Conservation (phyloP, 163 green algal species). For the Scenedesmus sp. region DNA sequence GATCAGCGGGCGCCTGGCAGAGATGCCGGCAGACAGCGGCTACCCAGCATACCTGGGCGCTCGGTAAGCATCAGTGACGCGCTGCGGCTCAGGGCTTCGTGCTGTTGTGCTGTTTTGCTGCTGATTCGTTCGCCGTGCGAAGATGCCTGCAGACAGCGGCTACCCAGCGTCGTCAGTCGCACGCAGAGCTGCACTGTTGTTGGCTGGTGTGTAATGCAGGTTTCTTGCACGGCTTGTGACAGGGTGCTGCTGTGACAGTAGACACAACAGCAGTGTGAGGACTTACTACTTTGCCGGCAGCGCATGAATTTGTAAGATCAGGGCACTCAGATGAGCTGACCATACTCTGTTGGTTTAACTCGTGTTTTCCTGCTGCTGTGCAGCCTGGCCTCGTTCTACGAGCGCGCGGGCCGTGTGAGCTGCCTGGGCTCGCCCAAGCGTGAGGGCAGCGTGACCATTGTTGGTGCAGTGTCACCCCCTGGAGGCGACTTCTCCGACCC, state of each 20-base stretch:
- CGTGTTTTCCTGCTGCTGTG: not conserved
- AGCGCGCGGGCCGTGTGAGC: conserved; percentile 95
- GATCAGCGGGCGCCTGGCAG: conserved; percentile 98
- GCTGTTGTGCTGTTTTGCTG: not conserved
- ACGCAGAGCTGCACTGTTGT: conserved; percentile 52
- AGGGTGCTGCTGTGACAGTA: not conserved
- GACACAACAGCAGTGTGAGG: too few species aligned
- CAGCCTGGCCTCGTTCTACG: conserved; percentile 91
- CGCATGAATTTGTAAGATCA: too few species aligned
- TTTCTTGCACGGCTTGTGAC: not conserved
- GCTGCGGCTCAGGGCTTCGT: not conserved
- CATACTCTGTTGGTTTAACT: not conserved
- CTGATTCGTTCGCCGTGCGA: conserved; percentile 93
- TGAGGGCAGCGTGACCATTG: conserved; percentile 98
- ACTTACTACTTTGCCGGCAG: too few species aligned
- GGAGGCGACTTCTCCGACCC: conserved; percentile 99
- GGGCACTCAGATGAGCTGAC: too few species aligned
- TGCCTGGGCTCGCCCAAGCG: conserved; percentile 95
- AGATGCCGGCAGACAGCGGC: conserved; percentile 96
- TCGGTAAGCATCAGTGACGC: too few species aligned
- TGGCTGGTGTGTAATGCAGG: not conserved
- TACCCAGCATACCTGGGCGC: conserved; percentile 99
- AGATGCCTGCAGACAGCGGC: conserved; percentile 95
- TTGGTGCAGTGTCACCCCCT: conserved; percentile 98
- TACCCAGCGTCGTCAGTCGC: conserved; percentile 98